Evolutionary conservation across 768 basidiomycete species (phyloP).

Genomic region (Astraeus odoratus): DNA sequence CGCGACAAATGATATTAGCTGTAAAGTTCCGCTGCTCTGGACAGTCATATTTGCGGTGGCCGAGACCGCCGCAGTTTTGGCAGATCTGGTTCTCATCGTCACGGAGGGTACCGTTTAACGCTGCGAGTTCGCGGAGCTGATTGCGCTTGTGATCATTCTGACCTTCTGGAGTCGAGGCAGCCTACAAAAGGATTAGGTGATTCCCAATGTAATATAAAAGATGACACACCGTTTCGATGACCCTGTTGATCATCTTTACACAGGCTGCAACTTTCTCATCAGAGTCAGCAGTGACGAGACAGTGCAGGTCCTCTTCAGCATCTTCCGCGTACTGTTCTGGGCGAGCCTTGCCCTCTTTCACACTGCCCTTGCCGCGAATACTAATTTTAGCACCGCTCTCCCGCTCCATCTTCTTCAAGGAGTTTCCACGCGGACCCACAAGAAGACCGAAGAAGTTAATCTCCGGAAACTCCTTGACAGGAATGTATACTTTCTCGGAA

Average conservation of each 20-base stretch:
- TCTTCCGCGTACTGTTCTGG: conserved; percentile 94
- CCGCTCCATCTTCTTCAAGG: conserved; percentile 98
- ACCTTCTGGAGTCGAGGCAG: conserved; percentile 97
- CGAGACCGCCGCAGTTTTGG: conserved; percentile 91
- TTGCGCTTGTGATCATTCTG: conserved; percentile 99
- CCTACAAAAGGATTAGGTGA: conserved; percentile 40
- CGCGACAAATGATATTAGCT: conserved; percentile 98
- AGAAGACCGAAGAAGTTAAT: conserved; percentile 99
- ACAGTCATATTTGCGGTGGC: conserved; percentile 98
- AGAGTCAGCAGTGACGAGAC: conserved; percentile 88
- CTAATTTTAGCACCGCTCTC: conserved; percentile 98
- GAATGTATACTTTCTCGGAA: conserved; percentile 98
- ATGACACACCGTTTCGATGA: conserved; percentile 87
- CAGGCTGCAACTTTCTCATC: conserved; percentile 89
- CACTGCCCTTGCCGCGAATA: conserved; percentile 96
- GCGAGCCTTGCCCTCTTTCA: conserved; percentile 97
- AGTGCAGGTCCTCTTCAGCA: conserved; percentile 98
- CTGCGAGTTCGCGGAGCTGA: conserved; percentile 95
- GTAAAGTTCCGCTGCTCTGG: conserved; percentile 98
- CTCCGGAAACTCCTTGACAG: conserved; percentile 99
- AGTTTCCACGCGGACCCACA: conserved; percentile 97
- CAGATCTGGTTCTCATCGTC: conserved; percentile 99
- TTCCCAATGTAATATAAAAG: conserved; percentile 1
- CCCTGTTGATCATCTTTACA: conserved; percentile 92
- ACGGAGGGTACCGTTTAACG: conserved; percentile 95